Evolutionary conservation across 2,329 filamentous ascomycete species (phyloP), one percentile per base, ranked within the genome.

Genomic region (Fusarium sp.): DNA sequence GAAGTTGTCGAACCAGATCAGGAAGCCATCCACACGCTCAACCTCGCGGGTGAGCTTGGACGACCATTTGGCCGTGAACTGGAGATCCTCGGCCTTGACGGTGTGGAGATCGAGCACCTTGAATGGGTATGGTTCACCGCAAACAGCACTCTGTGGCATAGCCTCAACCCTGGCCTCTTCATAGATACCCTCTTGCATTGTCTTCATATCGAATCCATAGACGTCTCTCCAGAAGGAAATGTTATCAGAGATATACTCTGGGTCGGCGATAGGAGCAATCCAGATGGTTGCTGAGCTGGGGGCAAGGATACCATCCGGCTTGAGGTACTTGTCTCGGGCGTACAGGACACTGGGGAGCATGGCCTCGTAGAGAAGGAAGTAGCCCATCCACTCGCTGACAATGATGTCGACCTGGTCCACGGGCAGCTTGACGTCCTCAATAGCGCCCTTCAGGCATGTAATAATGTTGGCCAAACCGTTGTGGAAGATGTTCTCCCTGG

Each of bases 341-440:
- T 89, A 95, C 55, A 98, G 85, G 20, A 98, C 93, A 53, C 93
- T 96, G 69, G 96, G 93, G 27, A 98, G 88, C 94, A 98, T 98
- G 61, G 93, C 93, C 81, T 98, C 94, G 79, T 96, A 98, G 6
- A 97, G 86, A 16, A 97, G 86, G 69, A 90, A 92, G 78, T 98
- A 98, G 29, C 94, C 94, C 94, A 98, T 98, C 94, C 94, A 98
- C 79, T 98, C 94, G 64, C 92, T 96, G 65, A 98, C 90, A 77
- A 98, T 97, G 75, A 98, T 91, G 80, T 98, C 95, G 49, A 97
- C 94, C 75, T 94, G 84, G 58, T 89, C 84, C 7, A 95, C 90
- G 1, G 92, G 93, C 20, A 93, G 85, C 61, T 81, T 84, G 60
- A 97, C 91, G 71, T 97, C 93, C 79, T 98, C 95, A 65, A 97